phyloP scores from a whole-genome alignment of 768 basidiomycete species.

The Cubamyces sp. region DNA sequence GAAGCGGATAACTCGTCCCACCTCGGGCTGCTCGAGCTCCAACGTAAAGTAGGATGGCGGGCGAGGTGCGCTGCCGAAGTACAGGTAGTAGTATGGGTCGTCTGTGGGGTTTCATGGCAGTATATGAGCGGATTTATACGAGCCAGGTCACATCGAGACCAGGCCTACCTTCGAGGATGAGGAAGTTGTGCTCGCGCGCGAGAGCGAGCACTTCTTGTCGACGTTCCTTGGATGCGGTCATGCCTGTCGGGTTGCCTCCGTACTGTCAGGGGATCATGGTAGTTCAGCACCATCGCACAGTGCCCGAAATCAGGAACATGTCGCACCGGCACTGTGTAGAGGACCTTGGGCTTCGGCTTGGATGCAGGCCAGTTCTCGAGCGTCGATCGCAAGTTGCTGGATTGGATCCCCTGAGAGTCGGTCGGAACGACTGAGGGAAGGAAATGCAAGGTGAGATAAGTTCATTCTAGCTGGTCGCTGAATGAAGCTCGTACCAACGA shows the following conservation, averaged over 20 bases:
- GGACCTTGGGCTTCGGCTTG: constrained; percentile 75
- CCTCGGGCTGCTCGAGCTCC: constrained; percentile 62
- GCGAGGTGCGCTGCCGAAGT: constrained; percentile 67
- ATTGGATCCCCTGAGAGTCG: constrained; percentile 72
- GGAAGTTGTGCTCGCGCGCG: constrained; percentile 74
- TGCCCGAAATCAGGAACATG: too few species aligned
- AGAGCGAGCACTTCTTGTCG: constrained; percentile 74
- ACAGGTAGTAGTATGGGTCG: constrained; percentile 81
- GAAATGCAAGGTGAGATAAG: neutral
- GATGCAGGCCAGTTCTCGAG: constrained; percentile 77
- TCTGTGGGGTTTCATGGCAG: constrained; percentile 44
- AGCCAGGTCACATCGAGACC: neutral
- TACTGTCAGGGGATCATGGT: constrained; percentile 47
- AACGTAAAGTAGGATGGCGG: constrained; percentile 84
- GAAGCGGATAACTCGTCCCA: constrained; percentile 85
- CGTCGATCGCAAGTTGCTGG: constrained; percentile 61
- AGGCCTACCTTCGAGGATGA: constrained; percentile 81
- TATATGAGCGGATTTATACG: neutral
- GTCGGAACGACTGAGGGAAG: constrained; percentile 68
- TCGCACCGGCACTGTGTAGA: constrained; percentile 81
- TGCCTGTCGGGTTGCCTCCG: constrained; percentile 89
- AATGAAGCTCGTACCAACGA: constrained; percentile 51
- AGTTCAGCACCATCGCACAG: neutral
- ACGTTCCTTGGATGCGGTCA: constrained; percentile 71
- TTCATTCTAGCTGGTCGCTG: neutral